Percentiles rank a stretch among this genome's conserved stretches.
phyloP scores from a whole-genome alignment of 257 asterid species.

The Thymus quinquecostatus region DNA sequence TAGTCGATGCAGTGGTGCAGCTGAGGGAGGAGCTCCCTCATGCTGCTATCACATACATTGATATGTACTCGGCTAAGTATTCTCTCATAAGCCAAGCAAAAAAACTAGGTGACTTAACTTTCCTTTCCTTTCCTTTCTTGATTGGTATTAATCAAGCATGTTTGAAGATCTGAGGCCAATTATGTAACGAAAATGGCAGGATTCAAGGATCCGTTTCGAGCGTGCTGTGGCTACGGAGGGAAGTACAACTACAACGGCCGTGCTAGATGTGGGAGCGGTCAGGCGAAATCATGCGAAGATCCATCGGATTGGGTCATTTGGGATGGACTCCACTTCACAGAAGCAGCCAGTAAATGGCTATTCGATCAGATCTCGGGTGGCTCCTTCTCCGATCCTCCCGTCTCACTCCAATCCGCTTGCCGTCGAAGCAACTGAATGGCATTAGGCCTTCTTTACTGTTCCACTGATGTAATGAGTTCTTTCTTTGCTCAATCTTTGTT shows the following conservation, averaged over 20 bases:
- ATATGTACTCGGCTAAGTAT: slow-evolving; percentile 61
- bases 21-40: slow-evolving; percentile 60
- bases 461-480: not conserved
- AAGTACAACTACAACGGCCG: slow-evolving; percentile 63
- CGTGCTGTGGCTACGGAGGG: slow-evolving; percentile 85
- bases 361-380: slow-evolving; percentile 64
- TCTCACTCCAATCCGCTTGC: slow-evolving; percentile 55
- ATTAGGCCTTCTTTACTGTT: not conserved
- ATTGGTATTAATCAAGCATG: not conserved
- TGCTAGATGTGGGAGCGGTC: slow-evolving; percentile 57
- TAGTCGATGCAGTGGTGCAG: slow-evolving; percentile 40
- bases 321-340: slow-evolving; percentile 85
- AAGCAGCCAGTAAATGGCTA: slow-evolving; percentile 76
- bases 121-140: too few species aligned
- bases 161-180: not conserved
- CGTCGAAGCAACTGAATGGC: slow-evolving; percentile 30
- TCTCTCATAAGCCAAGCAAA: slow-evolving; percentile 47
- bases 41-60: slow-evolving; percentile 67
- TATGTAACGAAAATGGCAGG: slow-evolving; percentile 46
- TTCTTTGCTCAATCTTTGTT: not conserved
- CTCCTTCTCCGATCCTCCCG: slow-evolving; percentile 71
- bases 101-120: slow-evolving; percentile 39
- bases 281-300: slow-evolving; percentile 58
- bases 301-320: slow-evolving; percentile 59
- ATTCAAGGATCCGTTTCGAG: slow-evolving; percentile 61